Conservation (phyloP, 192 early-diverging fungal species). For the Gonapodya prolifera region DNA sequence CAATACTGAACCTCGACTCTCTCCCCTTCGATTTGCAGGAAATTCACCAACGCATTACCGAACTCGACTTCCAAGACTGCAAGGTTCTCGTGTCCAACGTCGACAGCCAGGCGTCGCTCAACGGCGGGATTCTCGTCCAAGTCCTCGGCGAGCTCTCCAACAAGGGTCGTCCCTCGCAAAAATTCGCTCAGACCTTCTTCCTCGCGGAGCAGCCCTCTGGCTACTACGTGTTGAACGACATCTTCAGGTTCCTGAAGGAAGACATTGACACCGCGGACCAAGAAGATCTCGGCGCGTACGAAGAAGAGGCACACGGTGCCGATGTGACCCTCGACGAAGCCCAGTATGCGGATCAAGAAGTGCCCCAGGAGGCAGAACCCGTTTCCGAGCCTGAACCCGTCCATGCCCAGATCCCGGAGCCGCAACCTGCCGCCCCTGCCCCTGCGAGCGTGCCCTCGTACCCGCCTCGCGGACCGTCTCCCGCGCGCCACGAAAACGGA, state of each 20-base stretch:
- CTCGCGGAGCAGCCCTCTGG: slow-evolving; percentile 76
- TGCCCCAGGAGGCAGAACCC: not conserved
- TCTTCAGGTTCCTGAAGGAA: slow-evolving; percentile 91
- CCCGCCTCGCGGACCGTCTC: slow-evolving; percentile 1
- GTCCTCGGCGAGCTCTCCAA: slow-evolving; percentile 87
- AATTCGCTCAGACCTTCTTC: slow-evolving; percentile 87
- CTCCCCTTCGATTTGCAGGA: too few relatives aligned
- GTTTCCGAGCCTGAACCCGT: not conserved
- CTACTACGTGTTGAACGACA: slow-evolving; percentile 90
- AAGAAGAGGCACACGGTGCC: too few relatives aligned
- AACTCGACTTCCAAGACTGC: slow-evolving; percentile 70
- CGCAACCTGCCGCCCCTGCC: not conserved
- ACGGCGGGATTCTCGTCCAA: slow-evolving; percentile 75
- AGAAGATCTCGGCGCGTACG: too few relatives aligned
- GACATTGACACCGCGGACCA: slow-evolving; percentile 51
- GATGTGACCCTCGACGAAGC: not conserved
- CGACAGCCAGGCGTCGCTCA: slow-evolving; percentile 62
- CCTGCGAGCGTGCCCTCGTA: not conserved
- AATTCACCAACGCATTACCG: slow-evolving; percentile 61
- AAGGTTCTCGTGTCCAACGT: slow-evolving; percentile 78
- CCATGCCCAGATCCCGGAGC: not conserved
- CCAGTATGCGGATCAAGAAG: not conserved
- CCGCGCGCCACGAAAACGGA: slow-evolving; percentile 9
- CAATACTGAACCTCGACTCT: too few relatives aligned
- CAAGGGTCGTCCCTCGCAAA: slow-evolving; percentile 59